Percentiles rank a stretch among this genome's conserved stretches.
Conservation (phyloP, 805 yeast species). For the Saccharomycopsis schoenii region DNA sequence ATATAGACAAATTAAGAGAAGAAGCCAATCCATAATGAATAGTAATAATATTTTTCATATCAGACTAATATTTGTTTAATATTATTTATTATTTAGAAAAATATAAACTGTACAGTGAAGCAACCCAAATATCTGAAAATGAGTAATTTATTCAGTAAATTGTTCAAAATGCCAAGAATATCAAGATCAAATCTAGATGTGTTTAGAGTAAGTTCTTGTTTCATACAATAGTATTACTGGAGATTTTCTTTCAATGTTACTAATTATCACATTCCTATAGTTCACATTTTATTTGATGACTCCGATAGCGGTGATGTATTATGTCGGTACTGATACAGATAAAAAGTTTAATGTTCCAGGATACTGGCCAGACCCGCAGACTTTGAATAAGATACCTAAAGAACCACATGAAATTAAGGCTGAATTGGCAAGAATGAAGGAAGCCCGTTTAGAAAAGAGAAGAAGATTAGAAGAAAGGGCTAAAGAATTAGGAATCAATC, state of each 20-base stretch:
- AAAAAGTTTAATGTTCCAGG: conserved; percentile 84
- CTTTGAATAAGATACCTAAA: conserved; percentile 84
- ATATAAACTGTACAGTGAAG: neutral
- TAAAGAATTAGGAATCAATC: conserved; percentile 27
- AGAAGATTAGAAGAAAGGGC: conserved; percentile 64
- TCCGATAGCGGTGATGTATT: conserved; percentile 89
- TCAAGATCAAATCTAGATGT: conserved; percentile 17
- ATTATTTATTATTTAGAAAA: no score
- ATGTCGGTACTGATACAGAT: conserved; percentile 85
- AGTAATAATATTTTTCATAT: no score
- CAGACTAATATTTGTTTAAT: no score
- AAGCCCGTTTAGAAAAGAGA: conserved; percentile 66
- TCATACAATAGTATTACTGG: neutral
- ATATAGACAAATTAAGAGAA: no score
- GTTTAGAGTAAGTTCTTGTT: conserved; percentile 14
- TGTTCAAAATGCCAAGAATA: conserved; percentile 11
- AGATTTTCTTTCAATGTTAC: neutral
- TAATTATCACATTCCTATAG: conserved; percentile 25
- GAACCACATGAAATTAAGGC: conserved; percentile 88
- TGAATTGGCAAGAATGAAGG: conserved; percentile 78
- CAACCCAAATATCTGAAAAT: neutral
- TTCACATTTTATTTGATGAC: conserved; percentile 78
- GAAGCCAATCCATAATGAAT: neutral
- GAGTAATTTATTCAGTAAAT: neutral
- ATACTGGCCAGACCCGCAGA: conserved; percentile 94